A percentile compares a stretch with the other conserved stretches of the same genome.
Conservation (phyloP, 2,329 filamentous ascomycete genomes). For the Diaporthe capsici region DNA sequence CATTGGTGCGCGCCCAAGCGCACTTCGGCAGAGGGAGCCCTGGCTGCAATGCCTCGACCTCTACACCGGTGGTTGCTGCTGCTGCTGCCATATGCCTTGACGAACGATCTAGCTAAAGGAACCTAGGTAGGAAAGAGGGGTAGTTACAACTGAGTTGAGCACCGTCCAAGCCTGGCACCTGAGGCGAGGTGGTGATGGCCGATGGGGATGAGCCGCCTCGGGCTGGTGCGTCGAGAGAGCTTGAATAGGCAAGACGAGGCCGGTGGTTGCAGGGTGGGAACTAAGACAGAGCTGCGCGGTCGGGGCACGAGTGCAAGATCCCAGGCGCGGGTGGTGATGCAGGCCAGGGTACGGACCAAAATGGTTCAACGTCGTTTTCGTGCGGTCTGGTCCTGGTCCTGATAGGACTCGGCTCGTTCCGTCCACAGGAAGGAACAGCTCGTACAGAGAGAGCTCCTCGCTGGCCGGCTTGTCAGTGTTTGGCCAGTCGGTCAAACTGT, state of each 20-base stretch:
- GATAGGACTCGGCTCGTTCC: conserved; percentile 23
- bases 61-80: conserved; percentile 36
- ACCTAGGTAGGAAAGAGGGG: conserved; percentile 41
- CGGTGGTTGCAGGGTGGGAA: conserved; percentile 35
- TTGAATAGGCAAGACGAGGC: conserved; percentile 33
- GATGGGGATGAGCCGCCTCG: conserved; percentile 1
- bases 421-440: conserved; percentile 1
- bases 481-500: not conserved
- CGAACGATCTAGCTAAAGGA: conserved; percentile 34
- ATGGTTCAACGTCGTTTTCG: conserved; percentile 17
- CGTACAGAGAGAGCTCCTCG: not conserved
- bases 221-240: conserved; percentile 20
- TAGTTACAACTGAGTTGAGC: conserved; percentile 37
- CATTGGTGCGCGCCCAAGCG: conserved; percentile 34
- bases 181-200: not conserved
- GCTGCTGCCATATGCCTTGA: conserved; percentile 22
- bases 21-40: conserved; percentile 35
- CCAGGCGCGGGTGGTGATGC: conserved; percentile 26
- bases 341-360: conserved; percentile 21
- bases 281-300: conserved; percentile 22
- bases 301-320: conserved; percentile 19
- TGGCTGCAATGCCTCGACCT: conserved; percentile 25
- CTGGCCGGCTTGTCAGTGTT: conserved; percentile 14
- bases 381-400: conserved; percentile 17
- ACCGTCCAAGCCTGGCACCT: conserved; percentile 16